These are phyloP conservation scores for Colletotrichum truncatum DNA, from an alignment of 2,329 filamentous ascomycete species.

Conservation along the genomic window DNA sequence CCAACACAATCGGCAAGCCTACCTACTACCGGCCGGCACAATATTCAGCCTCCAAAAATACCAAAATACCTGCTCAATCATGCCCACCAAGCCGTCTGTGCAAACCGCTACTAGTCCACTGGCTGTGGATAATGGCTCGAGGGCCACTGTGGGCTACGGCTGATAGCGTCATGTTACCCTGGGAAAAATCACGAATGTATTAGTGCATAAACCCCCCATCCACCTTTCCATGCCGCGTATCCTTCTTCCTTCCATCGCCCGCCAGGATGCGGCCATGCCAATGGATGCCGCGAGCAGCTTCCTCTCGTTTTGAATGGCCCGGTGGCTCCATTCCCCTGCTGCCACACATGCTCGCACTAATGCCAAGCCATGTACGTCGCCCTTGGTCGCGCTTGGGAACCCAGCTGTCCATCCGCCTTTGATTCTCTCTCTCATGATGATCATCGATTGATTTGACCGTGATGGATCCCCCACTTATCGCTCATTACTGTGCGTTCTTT, in stretches of 20 bases:
- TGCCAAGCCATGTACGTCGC: not conserved
- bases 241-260: not conserved
- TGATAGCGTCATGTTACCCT: slow-evolving; percentile 20
- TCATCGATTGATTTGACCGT: slow-evolving; percentile 20
- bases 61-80: not conserved
- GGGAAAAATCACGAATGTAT: not conserved
- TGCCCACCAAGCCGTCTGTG: not conserved
- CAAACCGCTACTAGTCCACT: slow-evolving; percentile 2
- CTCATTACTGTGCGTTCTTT: not conserved
- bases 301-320: not conserved
- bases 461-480: not conserved
- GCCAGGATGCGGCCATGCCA: not conserved
- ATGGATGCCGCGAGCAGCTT: slow-evolving; percentile 2
- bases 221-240: not conserved
- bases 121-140: slow-evolving; percentile 6
- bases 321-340: not conserved
- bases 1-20: not conserved
- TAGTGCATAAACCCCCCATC: not conserved
- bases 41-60: not conserved
- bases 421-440: slow-evolving; percentile 13
- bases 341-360: not conserved
- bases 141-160: not conserved
- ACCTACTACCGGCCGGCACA: not conserved
- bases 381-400: not conserved
- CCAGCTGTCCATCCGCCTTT: not conserved